Conservation (phyloP, 176 grass and related monocot genomes). For the Pharus latifolius region DNA sequence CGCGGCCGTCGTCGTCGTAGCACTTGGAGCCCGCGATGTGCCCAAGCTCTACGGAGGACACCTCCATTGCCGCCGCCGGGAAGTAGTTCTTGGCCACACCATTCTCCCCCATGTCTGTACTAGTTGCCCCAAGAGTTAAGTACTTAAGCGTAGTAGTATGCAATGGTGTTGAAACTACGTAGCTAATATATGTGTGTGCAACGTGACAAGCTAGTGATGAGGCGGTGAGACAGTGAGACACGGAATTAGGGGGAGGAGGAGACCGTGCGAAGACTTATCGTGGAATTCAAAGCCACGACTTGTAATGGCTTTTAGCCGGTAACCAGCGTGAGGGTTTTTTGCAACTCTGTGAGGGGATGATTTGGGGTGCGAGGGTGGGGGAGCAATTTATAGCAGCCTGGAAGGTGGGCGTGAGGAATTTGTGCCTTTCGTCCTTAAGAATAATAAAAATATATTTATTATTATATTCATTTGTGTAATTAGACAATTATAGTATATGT, state of each 20-base stretch:
- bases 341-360: no score
- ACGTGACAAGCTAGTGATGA: background rate
- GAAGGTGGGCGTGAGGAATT: no score
- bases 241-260: background rate
- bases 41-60: conserved; percentile 40
- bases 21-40: conserved; percentile 47
- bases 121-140: background rate
- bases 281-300: conserved; percentile 20
- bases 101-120: conserved; percentile 54
- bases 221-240: background rate
- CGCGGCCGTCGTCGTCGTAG: conserved; percentile 82
- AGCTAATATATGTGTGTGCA: conserved; percentile 5
- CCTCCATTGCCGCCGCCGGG: conserved; percentile 31
- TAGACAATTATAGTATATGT: no score
- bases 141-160: no score
- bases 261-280: background rate
- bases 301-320: no score
- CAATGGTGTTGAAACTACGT: no score
- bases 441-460: no score
- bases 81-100: conserved; percentile 27
- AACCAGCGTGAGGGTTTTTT: no score
- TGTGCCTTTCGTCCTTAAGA: no score
- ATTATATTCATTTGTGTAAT: no score
- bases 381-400: no score
- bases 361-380: no score